Base-by-base conservation (phyloP, 345 rosid genomes). In the Euphorbia peplus region DNA sequence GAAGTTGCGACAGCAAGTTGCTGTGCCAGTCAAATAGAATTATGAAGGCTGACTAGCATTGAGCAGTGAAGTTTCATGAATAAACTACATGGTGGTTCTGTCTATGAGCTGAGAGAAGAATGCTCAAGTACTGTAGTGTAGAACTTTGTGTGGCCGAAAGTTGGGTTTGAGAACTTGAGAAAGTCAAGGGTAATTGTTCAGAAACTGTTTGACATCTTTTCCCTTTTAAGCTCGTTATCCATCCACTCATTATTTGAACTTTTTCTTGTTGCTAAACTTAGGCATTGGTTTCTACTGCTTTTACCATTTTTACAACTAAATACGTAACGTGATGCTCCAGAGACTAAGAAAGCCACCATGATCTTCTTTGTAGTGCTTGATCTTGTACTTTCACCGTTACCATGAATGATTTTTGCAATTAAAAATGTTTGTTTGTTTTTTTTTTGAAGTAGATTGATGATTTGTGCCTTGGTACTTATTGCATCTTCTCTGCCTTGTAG, bases 401-500 rank as follows among this genome's bases (percentile, higher is more conserved):
- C 0, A 2, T 32, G 64, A 44, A 44, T 4, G 18, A 15, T n/a
- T 21, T 61, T n/a, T 60, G 42, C 22, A 30, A 30, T 18, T 30
- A 32, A 8, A 30, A 59, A 35, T 39, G 64, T 12, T 11, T 11
- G 12, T 61, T 1, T 29, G 5, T 8, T 19, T 58, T 19, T 10
- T n/a, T 22, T 60, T 9, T 37, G 15, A 19, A 21, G n/a, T 41
- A 3, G 50, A 1, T 1, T 35, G 50, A 5, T 13, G 19, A 62
- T 39, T 16, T 16, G n/a, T 19, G 7, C 29, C 18, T 22, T 44
- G 35, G 52, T 63, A 44, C 52, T 63, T 24, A 44, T 24, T 62
- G 59, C 60, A 51, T 67, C 37, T 37, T 72, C 42, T 67, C 70
- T 53, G 41, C 76, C 46, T 50, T 83, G 82, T 67, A 92, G 98